Evolutionary conservation across 2,329 filamentous ascomycete species (phyloP).

Genomic region (Fusarium sp.): DNA sequence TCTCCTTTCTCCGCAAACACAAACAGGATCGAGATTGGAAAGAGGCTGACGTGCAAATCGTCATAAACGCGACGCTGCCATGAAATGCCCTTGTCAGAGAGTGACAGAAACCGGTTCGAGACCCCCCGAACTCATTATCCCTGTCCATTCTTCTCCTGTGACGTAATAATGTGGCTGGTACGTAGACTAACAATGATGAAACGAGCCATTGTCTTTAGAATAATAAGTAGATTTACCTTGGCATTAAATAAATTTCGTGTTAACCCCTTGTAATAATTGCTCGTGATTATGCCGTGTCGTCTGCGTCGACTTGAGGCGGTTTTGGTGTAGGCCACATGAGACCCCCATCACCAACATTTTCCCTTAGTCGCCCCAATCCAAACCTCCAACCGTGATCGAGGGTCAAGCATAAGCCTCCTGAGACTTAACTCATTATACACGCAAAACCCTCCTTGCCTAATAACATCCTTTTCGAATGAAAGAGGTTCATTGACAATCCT

Average conservation of each 20-base stretch:
- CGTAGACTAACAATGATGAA: not conserved
- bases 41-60: constrained; percentile 32
- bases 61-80: constrained; percentile 32
- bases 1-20: not conserved
- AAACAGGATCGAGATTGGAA: constrained; percentile 25
- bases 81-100: no score
- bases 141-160: not conserved
- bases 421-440: not conserved
- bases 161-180: constrained; percentile 15
- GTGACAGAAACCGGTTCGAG: constrained; percentile 13
- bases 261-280: not conserved
- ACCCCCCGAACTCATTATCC: not conserved
- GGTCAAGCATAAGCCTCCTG: not conserved
- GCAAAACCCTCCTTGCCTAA: not conserved
- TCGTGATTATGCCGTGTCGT: not conserved
- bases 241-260: not conserved
- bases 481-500: not conserved
- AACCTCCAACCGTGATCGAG: not conserved
- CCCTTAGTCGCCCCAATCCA: not conserved
- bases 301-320: not conserved
- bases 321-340: not conserved
- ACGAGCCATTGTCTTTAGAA: not conserved
- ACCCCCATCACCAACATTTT: not conserved
- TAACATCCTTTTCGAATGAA: not conserved
- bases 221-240: not conserved